Evolutionary conservation across 768 basidiomycete species (phyloP), one percentile per base, ranked within the genome.

Genomic region (Postia placenta): DNA sequence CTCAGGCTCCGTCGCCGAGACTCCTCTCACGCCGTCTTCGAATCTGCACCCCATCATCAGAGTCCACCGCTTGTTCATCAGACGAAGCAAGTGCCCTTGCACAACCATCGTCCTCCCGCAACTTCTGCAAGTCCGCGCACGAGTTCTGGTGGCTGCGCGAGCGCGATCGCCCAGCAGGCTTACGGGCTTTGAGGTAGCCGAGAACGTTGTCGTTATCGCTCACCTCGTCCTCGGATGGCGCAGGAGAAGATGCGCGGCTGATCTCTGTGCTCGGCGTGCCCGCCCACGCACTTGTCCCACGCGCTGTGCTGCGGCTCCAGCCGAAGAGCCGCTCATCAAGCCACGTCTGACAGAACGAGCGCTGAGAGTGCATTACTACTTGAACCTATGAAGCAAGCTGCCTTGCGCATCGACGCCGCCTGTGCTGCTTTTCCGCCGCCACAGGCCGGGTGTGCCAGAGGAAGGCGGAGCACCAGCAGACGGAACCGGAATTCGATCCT

Each of bases 151-250:
- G 58, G 35, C 52, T 56, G 42, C 58, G 55, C 15, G 42, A 36
- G 5, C 36, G 24, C 33, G 23, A 11, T 3, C 24, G 17, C 9
- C 20, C 35, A 2, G 45, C 78, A 6, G 38, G 77, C 47, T 79
- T 79, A 46, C 76, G 71, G 9, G 67, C 57, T n/a, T 75, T 74
- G 48, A 92, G 66, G 54, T 82, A 73, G 7, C 81, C 78, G 43
- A 92, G 75, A 42, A 93, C 86, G 66, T 94, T 81, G 63, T 95
- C 92, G 64, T 94, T 94, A 66, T 95, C 92, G 33, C 91, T 91
- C 45, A 90, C 90, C 60, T 93, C 91, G 23, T 90, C 87, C 24
- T 91, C 88, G 58, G 93, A 92, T 12, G 85, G 83, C 43, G 85
- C 83, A 0, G 88, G 87, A 7, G 86, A 87, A 35, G 70, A 75